phyloP scores from a whole-genome alignment of 1,284 basidiomycete species.

The Hortiboletus rubellus region DNA sequence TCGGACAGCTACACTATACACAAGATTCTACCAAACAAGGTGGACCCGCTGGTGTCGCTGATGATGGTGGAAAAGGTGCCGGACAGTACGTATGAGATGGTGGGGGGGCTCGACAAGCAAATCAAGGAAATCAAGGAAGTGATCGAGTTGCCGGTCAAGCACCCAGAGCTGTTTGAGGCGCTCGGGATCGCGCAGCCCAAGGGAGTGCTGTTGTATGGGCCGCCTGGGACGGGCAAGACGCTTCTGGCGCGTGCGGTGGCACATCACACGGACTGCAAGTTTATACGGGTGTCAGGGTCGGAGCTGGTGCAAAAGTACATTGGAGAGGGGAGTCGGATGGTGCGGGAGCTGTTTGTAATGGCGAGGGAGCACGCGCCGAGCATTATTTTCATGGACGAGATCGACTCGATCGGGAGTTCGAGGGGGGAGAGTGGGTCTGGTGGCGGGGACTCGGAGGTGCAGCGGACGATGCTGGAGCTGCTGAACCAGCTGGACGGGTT shows the following conservation, averaged over 20 bases:
- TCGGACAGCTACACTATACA: slow-evolving; percentile 96
- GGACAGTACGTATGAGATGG: slow-evolving; percentile 99
- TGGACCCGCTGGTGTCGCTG: slow-evolving; percentile 91
- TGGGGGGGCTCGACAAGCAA: slow-evolving; percentile 96
- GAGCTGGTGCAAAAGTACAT: slow-evolving; percentile 99
- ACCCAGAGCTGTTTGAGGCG: slow-evolving; percentile 95
- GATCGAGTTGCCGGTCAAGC: slow-evolving; percentile 97
- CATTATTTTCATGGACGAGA: slow-evolving; percentile 99
- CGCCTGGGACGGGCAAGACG: slow-evolving; percentile 97
- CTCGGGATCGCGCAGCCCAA: slow-evolving; percentile 98
- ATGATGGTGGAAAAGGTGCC: slow-evolving; percentile 99
- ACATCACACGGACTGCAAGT: slow-evolving; percentile 97
- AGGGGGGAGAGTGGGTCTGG: slow-evolving; percentile 89
- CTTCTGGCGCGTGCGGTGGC: slow-evolving; percentile 92
- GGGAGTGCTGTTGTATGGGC: slow-evolving; percentile 94
- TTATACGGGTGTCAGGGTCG: slow-evolving; percentile 94
- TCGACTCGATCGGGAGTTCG: slow-evolving; percentile 96
- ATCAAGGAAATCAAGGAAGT: slow-evolving; percentile 99
- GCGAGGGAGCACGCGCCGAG: slow-evolving; percentile 97
- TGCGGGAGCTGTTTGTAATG: slow-evolving; percentile 98
- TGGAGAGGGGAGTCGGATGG: slow-evolving; percentile 96
- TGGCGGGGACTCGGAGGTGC: slow-evolving; percentile 94
- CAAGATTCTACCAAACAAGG: slow-evolving; percentile 93
- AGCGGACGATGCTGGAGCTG: slow-evolving; percentile 97
- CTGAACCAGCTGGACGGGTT: slow-evolving; percentile 98